A percentile compares a stretch with the other conserved stretches of the same genome.
These are phyloP conservation scores for Kwoniella heveanensis DNA, from an alignment of 768 basidiomycete species.

Conservation along the genomic window DNA sequence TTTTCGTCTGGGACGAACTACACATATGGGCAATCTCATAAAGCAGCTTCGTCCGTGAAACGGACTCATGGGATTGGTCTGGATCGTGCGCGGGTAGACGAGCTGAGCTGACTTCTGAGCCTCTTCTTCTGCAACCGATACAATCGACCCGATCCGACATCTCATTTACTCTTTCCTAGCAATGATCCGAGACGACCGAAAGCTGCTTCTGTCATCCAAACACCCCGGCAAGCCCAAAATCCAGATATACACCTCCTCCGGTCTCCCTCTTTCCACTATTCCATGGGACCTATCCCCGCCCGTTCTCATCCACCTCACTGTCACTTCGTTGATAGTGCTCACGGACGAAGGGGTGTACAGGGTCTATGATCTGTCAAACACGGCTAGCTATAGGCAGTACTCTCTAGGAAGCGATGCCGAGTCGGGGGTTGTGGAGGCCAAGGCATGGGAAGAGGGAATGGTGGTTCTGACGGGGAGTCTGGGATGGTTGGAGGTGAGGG, in stretches of 20 bases:
- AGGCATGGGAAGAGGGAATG: constrained; percentile 81
- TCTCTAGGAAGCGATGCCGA: constrained; percentile 84
- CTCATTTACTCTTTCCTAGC: constrained; percentile 60
- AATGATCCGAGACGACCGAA: constrained; percentile 79
- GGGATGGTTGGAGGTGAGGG: constrained; percentile 79
- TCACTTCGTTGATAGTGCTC: constrained; percentile 65
- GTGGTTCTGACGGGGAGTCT: constrained; percentile 80
- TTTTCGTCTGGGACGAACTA: too few relatives aligned
- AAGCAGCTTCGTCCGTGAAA: too few relatives aligned
- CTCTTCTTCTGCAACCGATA: too few relatives aligned
- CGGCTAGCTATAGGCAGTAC: constrained; percentile 80
- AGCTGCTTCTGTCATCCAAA: constrained; percentile 69
- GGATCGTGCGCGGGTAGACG: too few relatives aligned
- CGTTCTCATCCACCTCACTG: constrained; percentile 63
- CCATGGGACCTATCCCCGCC: constrained; percentile 78
- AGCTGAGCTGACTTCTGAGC: too few relatives aligned
- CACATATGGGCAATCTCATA: too few relatives aligned
- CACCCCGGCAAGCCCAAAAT: constrained; percentile 75
- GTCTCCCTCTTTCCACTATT: constrained; percentile 62
- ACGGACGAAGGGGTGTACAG: constrained; percentile 92
- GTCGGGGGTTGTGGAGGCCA: constrained; percentile 76
- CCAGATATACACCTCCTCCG: constrained; percentile 82
- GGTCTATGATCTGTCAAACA: constrained; percentile 63
- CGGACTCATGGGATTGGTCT: too few relatives aligned
- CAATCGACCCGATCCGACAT: not conserved